Evolutionary conservation across 306 rosid genomes (phyloP).

Genomic region (Aeschynomene evenia): DNA sequence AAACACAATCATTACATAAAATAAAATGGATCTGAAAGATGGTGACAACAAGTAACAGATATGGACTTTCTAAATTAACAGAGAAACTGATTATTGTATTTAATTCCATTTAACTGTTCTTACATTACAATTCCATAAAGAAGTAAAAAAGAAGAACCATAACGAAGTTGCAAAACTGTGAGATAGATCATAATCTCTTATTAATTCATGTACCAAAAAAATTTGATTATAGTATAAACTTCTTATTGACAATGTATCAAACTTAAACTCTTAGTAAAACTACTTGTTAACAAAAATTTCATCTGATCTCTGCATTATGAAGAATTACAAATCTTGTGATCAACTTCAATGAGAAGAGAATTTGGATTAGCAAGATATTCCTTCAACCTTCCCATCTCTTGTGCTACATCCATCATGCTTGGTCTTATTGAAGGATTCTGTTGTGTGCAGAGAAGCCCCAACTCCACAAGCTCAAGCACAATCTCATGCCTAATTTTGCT

Average conservation of each 20-base stretch:
- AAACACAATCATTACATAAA: background rate
- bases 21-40: background rate
- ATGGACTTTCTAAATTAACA: background rate
- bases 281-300: background rate
- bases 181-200: background rate
- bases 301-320: background rate
- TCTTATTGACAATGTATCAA: background rate
- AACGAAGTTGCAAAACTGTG: background rate
- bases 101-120: too few species aligned
- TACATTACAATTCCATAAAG: background rate
- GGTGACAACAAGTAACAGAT: background rate
- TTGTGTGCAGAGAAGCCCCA: conserved; percentile 83
- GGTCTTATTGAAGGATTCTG: conserved; percentile 73
- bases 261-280: background rate
- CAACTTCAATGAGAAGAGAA: conserved; percentile 21
- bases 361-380: conserved; percentile 57
- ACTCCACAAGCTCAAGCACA: conserved; percentile 66
- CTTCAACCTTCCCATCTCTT: conserved; percentile 70
- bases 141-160: background rate
- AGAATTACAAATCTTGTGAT: conserved; percentile 16
- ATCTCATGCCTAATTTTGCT: conserved; percentile 48
- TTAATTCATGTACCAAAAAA: background rate
- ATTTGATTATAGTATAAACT: background rate
- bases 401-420: conserved; percentile 73
- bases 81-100: background rate